A percentile compares a stretch with the other conserved stretches of the same genome.
Conservation (phyloP, 257 asterid genomes). For the Schizonepeta tenuifolia region DNA sequence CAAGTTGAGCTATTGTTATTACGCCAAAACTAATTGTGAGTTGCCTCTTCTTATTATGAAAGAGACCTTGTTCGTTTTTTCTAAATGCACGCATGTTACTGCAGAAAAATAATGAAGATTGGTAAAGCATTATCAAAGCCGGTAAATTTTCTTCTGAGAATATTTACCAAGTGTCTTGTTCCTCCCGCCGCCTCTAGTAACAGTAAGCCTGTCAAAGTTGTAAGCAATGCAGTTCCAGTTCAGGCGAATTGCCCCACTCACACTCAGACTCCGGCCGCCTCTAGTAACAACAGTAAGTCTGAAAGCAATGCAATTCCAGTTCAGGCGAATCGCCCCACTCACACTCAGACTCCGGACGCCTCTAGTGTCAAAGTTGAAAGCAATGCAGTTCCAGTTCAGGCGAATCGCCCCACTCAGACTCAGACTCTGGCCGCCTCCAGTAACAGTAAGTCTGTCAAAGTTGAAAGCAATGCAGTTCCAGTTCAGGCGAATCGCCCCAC, state of each 20-base stretch:
- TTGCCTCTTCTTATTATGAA: no score
- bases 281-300: constrained; percentile 39
- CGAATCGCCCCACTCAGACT: constrained; percentile 41
- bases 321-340: constrained; percentile 41
- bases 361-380: constrained; percentile 39
- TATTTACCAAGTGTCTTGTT: constrained; percentile 25
- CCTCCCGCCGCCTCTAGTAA: constrained; percentile 36
- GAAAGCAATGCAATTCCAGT: constrained; percentile 43
- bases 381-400: constrained; percentile 41
- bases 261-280: constrained; percentile 34
- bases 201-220: constrained; percentile 44
- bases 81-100: constrained; percentile 46
- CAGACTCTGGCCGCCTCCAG: constrained; percentile 30
- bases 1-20: no score
- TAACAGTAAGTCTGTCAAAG: constrained; percentile 40
- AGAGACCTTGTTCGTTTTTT: background rate
- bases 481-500: constrained; percentile 39
- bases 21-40: no score
- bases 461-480: constrained; percentile 44
- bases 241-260: constrained; percentile 44
- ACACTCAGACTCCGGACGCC: constrained; percentile 36
- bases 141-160: constrained; percentile 42
- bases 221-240: constrained; percentile 40
- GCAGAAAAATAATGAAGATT: constrained; percentile 14
- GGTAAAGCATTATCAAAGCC: constrained; percentile 40